Conservation (phyloP, 306 rosid genomes). For the Clitoria ternatea region DNA sequence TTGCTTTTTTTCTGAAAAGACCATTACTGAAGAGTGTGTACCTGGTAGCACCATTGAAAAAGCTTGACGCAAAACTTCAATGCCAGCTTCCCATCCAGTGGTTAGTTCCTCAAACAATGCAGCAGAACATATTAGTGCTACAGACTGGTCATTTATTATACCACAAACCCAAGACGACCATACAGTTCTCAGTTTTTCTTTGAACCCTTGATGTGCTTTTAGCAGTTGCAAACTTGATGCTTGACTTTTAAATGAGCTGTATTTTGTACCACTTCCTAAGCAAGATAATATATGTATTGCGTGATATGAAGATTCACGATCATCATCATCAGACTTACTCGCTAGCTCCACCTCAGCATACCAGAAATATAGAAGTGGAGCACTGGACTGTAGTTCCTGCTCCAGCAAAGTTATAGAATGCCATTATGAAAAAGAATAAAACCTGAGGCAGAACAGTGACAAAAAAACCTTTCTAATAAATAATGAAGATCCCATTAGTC, state of each 20-base stretch:
- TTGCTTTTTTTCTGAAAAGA: background rate
- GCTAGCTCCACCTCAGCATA: conserved; percentile 89
- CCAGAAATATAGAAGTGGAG: conserved; percentile 82
- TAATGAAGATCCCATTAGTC: background rate
- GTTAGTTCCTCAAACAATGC: conserved; percentile 88
- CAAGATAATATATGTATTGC: conserved; percentile 76
- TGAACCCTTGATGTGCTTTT: conserved; percentile 90
- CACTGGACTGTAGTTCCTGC: conserved; percentile 65
- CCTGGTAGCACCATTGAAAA: conserved; percentile 96
- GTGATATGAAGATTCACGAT: conserved; percentile 43
- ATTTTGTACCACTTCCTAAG: conserved; percentile 68
- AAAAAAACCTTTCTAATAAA: background rate
- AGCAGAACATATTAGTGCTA: conserved; percentile 71
- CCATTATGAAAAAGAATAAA: background rate
- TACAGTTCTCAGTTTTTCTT: conserved; percentile 65
- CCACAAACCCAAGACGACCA: conserved; percentile 74
- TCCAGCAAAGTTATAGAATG: conserved; percentile 18
- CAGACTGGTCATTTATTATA: conserved; percentile 67
- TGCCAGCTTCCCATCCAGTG: conserved; percentile 60
- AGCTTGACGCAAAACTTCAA: conserved; percentile 80
- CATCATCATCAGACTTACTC: conserved; percentile 20
- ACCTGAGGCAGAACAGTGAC: background rate
- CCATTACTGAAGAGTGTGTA: conserved; percentile 24
- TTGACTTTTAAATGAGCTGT: conserved; percentile 64
- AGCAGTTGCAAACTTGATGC: conserved; percentile 74